These are phyloP conservation scores for Recurvomyces mirabilis DNA, from an alignment of 495 filamentous ascomycete genomes.

Conservation along the genomic window DNA sequence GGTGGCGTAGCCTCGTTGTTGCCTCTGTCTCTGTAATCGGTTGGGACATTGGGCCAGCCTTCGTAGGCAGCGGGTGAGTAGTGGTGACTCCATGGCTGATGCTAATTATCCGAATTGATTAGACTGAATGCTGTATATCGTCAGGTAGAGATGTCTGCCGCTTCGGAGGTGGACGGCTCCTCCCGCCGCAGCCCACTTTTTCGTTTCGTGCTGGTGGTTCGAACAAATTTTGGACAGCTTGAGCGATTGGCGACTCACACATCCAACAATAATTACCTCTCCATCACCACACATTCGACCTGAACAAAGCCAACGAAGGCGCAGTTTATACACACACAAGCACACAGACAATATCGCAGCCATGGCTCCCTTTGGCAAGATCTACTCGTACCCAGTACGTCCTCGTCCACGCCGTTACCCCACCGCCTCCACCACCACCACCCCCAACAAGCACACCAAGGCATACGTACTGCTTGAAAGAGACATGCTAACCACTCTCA, in stretches of 20 bases:
- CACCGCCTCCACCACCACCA: neutral
- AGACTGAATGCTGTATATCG: no score
- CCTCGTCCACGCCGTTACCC: neutral
- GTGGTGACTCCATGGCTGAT: constrained; percentile 2
- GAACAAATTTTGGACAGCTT: no score
- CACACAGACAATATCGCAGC: neutral
- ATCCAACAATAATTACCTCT: neutral
- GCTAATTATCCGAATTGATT: no score
- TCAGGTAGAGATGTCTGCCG: no score
- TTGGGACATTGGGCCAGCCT: neutral
- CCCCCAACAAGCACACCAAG: neutral
- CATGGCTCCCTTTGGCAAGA: constrained; percentile 65
- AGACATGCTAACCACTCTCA: neutral
- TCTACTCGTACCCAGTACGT: constrained; percentile 79
- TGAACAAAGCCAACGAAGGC: constrained; percentile 18
- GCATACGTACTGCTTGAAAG: neutral
- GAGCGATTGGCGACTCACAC: no score
- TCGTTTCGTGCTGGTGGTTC: no score
- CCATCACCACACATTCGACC: constrained; percentile 3
- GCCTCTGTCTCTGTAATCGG: neutral
- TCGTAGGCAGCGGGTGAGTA: neutral
- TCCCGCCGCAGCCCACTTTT: no score
- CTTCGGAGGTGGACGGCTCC: no score
- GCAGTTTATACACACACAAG: constrained; percentile 1
- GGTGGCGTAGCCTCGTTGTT: constrained; percentile 12